phyloP scores from a whole-genome alignment of 441 rosid species.

The Omphalea diandra region DNA sequence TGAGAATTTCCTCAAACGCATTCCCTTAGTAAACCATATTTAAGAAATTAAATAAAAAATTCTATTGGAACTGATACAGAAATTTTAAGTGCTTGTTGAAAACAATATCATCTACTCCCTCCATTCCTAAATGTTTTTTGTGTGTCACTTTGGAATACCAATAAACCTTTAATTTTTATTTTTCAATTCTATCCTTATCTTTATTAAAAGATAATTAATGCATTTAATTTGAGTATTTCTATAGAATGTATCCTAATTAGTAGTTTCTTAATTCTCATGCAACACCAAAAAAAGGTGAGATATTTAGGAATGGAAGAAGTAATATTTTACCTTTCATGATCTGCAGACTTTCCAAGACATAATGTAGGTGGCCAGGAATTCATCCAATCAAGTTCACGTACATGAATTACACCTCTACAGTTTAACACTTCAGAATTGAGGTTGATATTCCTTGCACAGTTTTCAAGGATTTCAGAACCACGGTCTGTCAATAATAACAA shows the following conservation, averaged over 20 bases:
- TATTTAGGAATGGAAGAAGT: too few relatives aligned
- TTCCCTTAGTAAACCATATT: not conserved
- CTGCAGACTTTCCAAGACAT: conserved; percentile 22
- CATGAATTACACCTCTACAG: conserved; percentile 42
- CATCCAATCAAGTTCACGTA: conserved; percentile 85
- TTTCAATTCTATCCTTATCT: too few relatives aligned
- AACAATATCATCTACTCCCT: too few relatives aligned
- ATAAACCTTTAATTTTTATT: too few relatives aligned
- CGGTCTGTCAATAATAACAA: conserved; percentile 47
- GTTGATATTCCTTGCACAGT: conserved; percentile 57
- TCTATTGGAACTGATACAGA: not conserved
- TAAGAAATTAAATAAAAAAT: not conserved
- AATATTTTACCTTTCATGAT: conserved; percentile 36
- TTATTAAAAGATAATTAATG: too few relatives aligned
- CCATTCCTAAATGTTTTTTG: too few relatives aligned
- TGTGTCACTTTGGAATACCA: too few relatives aligned
- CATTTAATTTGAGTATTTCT: too few relatives aligned
- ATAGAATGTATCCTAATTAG: too few relatives aligned
- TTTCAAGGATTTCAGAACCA: conserved; percentile 64
- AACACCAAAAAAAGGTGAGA: too few relatives aligned
- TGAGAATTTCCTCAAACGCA: not conserved
- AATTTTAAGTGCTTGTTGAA: too few relatives aligned
- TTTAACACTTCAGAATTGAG: conserved; percentile 51
- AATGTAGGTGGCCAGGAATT: conserved; percentile 60
- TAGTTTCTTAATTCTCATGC: too few relatives aligned